Evolutionary conservation across 495 filamentous ascomycete species (phyloP).

Genomic region (Clohesyomyces aquaticus): DNA sequence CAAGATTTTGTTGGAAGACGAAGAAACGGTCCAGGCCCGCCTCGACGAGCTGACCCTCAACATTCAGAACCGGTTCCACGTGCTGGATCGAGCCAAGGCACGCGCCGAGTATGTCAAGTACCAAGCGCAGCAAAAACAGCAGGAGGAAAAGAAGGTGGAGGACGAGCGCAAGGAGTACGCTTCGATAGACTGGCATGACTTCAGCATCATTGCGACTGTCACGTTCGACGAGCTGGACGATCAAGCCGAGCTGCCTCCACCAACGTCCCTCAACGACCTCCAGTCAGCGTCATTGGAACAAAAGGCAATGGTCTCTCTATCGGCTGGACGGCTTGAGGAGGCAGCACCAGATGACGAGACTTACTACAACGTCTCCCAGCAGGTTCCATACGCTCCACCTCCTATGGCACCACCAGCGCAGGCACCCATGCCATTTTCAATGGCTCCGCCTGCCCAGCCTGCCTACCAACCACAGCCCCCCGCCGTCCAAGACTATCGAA

Average conservation of each 20-base stretch:
- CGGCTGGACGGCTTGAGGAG: conserved; percentile 82
- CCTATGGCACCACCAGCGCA: conserved; percentile 47
- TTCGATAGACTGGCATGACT: conserved; percentile 98
- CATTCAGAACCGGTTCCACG: conserved; percentile 73
- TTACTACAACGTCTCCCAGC: conserved; percentile 34
- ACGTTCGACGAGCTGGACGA: conserved; percentile 89
- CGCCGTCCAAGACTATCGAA: conserved; percentile 17
- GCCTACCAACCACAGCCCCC: conserved; percentile 18
- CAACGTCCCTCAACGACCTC: conserved; percentile 84
- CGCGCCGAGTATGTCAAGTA: conserved; percentile 85
- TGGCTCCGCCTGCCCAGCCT: conserved; percentile 29
- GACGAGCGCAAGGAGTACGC: conserved; percentile 82
- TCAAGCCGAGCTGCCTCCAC: conserved; percentile 80
- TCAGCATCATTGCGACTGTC: conserved; percentile 95
- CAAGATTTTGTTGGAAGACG: conserved; percentile 73
- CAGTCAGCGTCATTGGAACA: conserved; percentile 94
- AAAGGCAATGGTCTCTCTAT: conserved; percentile 85
- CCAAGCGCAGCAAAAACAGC: conserved; percentile 81
- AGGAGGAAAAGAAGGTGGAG: conserved; percentile 87
- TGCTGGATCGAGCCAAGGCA: conserved; percentile 78
- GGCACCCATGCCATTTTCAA: conserved; percentile 22
- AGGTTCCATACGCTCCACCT: conserved; percentile 35
- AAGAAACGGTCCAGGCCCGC: conserved; percentile 69
- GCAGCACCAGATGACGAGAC: conserved; percentile 83
- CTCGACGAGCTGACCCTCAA: conserved; percentile 77